Conservation (phyloP, 768 basidiomycete species). For the Suillus fuscotomentosus region DNA sequence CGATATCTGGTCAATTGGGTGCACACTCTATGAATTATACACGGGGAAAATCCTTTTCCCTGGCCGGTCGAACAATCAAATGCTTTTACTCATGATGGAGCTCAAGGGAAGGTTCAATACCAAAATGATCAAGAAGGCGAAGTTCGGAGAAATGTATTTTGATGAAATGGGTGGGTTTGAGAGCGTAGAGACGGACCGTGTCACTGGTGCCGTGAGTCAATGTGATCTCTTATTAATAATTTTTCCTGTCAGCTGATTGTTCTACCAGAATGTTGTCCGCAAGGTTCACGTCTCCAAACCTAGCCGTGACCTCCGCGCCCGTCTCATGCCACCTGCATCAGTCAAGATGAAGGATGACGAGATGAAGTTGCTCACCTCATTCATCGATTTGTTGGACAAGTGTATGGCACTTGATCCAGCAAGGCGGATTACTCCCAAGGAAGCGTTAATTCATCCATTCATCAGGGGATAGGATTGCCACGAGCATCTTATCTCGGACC, state of each 20-base stretch:
- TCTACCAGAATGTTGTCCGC: slow-evolving; percentile 70
- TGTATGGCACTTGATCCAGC: slow-evolving; percentile 86
- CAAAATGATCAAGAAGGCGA: slow-evolving; percentile 92
- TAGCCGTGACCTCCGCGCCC: slow-evolving; percentile 72
- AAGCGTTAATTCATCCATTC: slow-evolving; percentile 86
- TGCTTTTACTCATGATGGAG: slow-evolving; percentile 98
- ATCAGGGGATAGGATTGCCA: slow-evolving; percentile 51
- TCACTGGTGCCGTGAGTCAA: slow-evolving; percentile 75
- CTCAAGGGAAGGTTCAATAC: slow-evolving; percentile 90
- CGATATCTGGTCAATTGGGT: slow-evolving; percentile 97
- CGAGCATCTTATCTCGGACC: slow-evolving; percentile 3
- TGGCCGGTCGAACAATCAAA: slow-evolving; percentile 95
- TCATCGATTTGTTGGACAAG: slow-evolving; percentile 90
- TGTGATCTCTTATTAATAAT: slow-evolving; percentile 5
- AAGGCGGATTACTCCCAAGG: slow-evolving; percentile 84
- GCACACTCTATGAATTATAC: slow-evolving; percentile 94
- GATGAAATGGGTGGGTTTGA: slow-evolving; percentile 89
- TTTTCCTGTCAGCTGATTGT: slow-evolving; percentile 19
- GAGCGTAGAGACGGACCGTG: slow-evolving; percentile 79
- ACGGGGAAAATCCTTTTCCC: slow-evolving; percentile 98
- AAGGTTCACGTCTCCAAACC: slow-evolving; percentile 85
- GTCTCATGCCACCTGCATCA: slow-evolving; percentile 77
- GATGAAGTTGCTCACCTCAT: slow-evolving; percentile 69
- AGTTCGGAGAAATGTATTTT: slow-evolving; percentile 91
- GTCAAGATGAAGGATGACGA: slow-evolving; percentile 89